phyloP scores from a whole-genome alignment of 163 green algal species.

The Prototheca cutis region DNA sequence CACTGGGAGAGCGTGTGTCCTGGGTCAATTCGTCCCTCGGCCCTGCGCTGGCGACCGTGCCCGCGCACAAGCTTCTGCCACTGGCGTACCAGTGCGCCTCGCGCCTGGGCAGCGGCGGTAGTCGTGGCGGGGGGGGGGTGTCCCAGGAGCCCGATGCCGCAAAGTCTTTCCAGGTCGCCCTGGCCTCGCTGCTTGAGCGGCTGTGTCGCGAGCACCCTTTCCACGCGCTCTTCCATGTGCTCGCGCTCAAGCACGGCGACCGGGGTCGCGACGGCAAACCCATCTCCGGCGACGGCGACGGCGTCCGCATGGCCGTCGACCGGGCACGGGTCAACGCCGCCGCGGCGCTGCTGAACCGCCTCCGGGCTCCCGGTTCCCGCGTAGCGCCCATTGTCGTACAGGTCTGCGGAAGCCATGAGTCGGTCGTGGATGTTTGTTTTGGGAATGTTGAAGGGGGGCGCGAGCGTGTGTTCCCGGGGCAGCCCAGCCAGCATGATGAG shows the following conservation, averaged over 20 bases:
- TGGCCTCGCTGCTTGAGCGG: slow-evolving; percentile 38
- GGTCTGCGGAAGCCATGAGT: too few species aligned
- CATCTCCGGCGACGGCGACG: too few species aligned
- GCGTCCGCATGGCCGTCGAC: too few species aligned
- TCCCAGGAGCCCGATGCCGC: slow-evolving; percentile 22
- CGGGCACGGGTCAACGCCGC: slow-evolving; percentile 41
- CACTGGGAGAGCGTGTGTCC: slow-evolving; percentile 4
- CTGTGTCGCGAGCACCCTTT: slow-evolving; percentile 71
- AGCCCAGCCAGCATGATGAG: too few species aligned
- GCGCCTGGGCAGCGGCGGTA: too few species aligned
- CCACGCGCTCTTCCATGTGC: slow-evolving; percentile 63
- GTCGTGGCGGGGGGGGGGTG: too few species aligned
- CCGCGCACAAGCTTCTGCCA: too few species aligned
- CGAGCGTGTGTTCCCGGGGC: too few species aligned
- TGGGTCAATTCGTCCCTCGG: neutral
- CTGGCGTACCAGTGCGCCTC: too few species aligned
- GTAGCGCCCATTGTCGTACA: too few species aligned
- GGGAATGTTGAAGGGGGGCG: too few species aligned
- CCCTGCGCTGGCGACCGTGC: neutral
- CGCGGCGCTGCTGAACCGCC: slow-evolving; percentile 23
- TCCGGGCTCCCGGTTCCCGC: slow-evolving; percentile 6
- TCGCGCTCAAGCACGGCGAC: slow-evolving; percentile 42
- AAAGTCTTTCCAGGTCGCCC: slow-evolving; percentile 59
- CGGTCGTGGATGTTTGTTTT: too few species aligned
- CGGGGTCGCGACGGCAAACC: slow-evolving; percentile 17